These are phyloP conservation scores for Fraxinus pennsylvanica DNA, from an alignment of 257 asterid species.

Conservation along the genomic window DNA sequence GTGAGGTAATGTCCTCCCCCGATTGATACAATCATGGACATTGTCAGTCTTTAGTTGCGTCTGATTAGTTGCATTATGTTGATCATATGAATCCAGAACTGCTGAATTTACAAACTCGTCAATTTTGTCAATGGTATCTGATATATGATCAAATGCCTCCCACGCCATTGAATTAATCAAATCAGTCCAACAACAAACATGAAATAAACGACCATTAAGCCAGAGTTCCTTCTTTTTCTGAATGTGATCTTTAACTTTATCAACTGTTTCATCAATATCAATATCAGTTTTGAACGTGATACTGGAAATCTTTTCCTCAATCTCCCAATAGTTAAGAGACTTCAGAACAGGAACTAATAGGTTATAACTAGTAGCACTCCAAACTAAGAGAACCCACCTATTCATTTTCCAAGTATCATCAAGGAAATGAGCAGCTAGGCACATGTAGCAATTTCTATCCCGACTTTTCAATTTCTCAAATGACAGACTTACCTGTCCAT, in stretches of 20 bases:
- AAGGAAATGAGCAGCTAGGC: slow-evolving; percentile 24
- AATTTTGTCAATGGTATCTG: slow-evolving; percentile 13
- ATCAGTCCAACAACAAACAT: slow-evolving; percentile 26
- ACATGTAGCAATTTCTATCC: slow-evolving; percentile 1
- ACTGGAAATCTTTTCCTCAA: slow-evolving; percentile 19
- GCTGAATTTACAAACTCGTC: slow-evolving; percentile 1
- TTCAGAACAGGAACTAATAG: slow-evolving; percentile 9
- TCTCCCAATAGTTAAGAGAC: slow-evolving; percentile 13
- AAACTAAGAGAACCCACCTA: slow-evolving; percentile 16
- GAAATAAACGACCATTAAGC: slow-evolving; percentile 19
- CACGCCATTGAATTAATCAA: slow-evolving; percentile 28
- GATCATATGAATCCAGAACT: not conserved
- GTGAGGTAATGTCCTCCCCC: not conserved
- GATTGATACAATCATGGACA: not conserved
- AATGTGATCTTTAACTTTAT: slow-evolving; percentile 8
- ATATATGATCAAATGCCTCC: slow-evolving; percentile 25
- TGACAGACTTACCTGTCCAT: not conserved
- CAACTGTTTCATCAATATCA: slow-evolving; percentile 19
- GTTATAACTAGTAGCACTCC: not conserved
- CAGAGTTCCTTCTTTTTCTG: slow-evolving; percentile 15
- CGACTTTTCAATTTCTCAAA: slow-evolving; percentile 2
- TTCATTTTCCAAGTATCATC: slow-evolving; percentile 27
- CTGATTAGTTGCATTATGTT: not conserved
- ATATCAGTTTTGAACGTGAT: slow-evolving; percentile 7
- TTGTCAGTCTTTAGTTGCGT: not conserved